Evolutionary conservation across 805 yeast genomes (phyloP).

Genomic region (Novakomyces olei): DNA sequence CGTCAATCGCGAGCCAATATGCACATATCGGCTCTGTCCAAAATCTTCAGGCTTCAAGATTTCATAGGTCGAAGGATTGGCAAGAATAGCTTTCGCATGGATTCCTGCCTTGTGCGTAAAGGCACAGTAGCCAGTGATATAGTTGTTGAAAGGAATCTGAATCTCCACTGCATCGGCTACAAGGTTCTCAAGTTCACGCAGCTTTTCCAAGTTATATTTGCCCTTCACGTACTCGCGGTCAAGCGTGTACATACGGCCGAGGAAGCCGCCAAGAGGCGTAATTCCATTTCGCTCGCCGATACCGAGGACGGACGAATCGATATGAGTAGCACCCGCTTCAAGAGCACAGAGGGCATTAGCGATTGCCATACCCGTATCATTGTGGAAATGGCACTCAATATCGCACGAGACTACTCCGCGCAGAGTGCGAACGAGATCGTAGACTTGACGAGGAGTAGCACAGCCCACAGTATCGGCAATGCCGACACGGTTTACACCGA

Average conservation of each 20-base stretch:
- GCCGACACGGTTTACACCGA: constrained; percentile 97
- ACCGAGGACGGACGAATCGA: constrained; percentile 89
- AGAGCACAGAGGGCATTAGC: constrained; percentile 96
- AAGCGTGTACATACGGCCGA: constrained; percentile 99
- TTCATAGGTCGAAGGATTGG: constrained; percentile 97
- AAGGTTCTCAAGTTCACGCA: constrained; percentile 83
- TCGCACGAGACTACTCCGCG: constrained; percentile 88
- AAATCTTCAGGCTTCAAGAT: constrained; percentile 85
- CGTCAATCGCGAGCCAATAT: constrained; percentile 90
- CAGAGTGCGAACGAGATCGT: constrained; percentile 83
- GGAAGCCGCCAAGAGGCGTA: constrained; percentile 89
- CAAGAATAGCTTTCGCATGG: constrained; percentile 95
- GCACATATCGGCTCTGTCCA: constrained; percentile 89
- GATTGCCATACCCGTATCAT: constrained; percentile 97
- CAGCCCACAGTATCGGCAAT: constrained; percentile 98
- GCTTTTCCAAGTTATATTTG: constrained; percentile 86
- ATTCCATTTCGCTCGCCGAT: constrained; percentile 98
- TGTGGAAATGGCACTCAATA: constrained; percentile 96
- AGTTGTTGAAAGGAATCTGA: constrained; percentile 93
- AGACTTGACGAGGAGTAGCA: constrained; percentile 97
- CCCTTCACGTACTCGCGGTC: constrained; percentile 87
- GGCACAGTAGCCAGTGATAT: constrained; percentile 98
- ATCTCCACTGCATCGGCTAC: constrained; percentile 96
- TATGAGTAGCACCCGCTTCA: constrained; percentile 89
- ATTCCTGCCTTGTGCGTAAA: constrained; percentile 99